These are phyloP conservation scores for Adansonia madagascariensis DNA, from an alignment of 441 rosid genomes.

Conservation along the genomic window DNA sequence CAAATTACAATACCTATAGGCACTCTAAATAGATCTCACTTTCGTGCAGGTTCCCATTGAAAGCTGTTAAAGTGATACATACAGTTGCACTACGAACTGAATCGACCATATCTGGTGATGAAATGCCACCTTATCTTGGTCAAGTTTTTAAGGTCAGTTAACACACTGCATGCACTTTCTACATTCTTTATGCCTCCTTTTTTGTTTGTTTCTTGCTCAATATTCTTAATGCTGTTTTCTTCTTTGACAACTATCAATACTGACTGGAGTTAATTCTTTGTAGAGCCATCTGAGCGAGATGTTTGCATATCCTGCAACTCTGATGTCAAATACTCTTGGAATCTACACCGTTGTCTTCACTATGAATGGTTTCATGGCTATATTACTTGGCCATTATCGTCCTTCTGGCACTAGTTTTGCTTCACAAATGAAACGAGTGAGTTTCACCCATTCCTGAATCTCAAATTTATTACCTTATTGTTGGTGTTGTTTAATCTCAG, in stretches of 20 bases:
- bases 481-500: not conserved
- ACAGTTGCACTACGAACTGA: constrained; percentile 87
- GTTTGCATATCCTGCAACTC: constrained; percentile 99
- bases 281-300: constrained; percentile 98
- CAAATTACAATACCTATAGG: not conserved
- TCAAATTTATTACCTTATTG: not conserved
- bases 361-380: constrained; percentile 93
- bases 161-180: constrained; percentile 12
- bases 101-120: constrained; percentile 77
- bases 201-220: not conserved
- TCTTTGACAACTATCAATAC: constrained; percentile 24
- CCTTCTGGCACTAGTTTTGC: constrained; percentile 97
- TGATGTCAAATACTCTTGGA: constrained; percentile 99
- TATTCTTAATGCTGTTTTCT: constrained; percentile 1
- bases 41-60: constrained; percentile 78
- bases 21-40: constrained; percentile 19
- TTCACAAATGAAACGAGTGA: constrained; percentile 82
- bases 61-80: constrained; percentile 98
- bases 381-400: constrained; percentile 86
- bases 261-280: constrained; percentile 33
- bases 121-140: constrained; percentile 89
- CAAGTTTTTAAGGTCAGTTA: constrained; percentile 85
- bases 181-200: not conserved
- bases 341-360: constrained; percentile 96
- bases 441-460: constrained; percentile 29